Evolutionary conservation across 306 rosid species (phyloP), one percentile per base, ranked within the genome.

Genomic region (Trichosanthes cucumerina): DNA sequence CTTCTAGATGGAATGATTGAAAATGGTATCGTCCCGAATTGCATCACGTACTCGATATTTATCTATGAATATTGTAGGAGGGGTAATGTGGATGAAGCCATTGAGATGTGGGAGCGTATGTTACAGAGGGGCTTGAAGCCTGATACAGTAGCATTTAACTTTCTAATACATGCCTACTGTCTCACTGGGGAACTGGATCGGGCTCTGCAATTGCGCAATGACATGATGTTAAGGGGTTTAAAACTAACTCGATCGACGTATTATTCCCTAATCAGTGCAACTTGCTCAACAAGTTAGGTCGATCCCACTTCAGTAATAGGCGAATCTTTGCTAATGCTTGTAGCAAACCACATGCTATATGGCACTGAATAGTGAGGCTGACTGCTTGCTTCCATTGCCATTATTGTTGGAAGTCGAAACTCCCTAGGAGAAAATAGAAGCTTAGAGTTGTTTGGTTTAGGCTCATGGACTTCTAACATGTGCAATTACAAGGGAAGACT

Each of bases 151-250:
- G 97, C 93, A 36, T 92, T 87, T 83, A 88, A 87, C 84, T 88
- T 89, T 88, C 66, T 95, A 46, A 90, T 95, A 78, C 74, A 89
- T 74, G 98, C 97, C 69, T 95, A 92, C 62, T 92, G 98, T 86
- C 84, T 95, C 63, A 86, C 81, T 73, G 97, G 98, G 79, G 87
- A 89, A 82, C 83, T 89, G 23, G 39, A 82, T 81, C 90, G 84
- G 86, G 96, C 96, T 24, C 79, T 90, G 72, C 88, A 88, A 78
- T 85, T 95, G 92, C 96, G 86, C n/a, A 90, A 95, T 82, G 97
- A 91, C 82, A 89, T 95, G 96, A 75, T 82, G 83, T 87, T 66
- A 56, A 87, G 90, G 77, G 96, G 93, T 57, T 23, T 94, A 87
- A 86, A 83, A 83, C 93, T 86, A 26, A 84, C 81, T 80, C 80